phyloP scores from a whole-genome alignment of 306 rosid species.

The Crotalaria pallida region DNA sequence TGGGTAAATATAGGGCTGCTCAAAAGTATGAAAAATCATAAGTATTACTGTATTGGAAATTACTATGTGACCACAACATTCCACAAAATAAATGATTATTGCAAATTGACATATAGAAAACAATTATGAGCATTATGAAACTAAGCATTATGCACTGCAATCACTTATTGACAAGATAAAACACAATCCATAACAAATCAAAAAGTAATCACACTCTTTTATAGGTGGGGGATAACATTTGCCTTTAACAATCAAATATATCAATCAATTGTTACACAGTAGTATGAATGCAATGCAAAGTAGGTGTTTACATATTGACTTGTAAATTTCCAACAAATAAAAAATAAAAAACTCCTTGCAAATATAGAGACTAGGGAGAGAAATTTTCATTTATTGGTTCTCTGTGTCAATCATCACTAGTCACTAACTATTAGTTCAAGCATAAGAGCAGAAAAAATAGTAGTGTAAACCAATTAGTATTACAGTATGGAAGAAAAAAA shows the following conservation, averaged over 20 bases:
- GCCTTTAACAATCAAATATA: not conserved
- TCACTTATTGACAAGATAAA: not conserved
- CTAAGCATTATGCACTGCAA: no score
- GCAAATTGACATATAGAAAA: not conserved
- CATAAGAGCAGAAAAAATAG: not conserved
- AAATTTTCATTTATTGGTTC: not conserved
- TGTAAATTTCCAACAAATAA: not conserved
- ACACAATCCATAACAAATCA: not conserved
- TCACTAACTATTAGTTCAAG: not conserved
- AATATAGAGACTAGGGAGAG: not conserved
- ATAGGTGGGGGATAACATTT: not conserved
- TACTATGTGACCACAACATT: not conserved
- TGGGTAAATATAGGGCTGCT: constrained; percentile 84
- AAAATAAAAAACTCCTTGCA: not conserved
- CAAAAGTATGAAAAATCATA: not conserved
- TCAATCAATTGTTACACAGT: not conserved
- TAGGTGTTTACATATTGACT: not conserved
- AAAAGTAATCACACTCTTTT: not conserved
- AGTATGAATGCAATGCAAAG: not conserved
- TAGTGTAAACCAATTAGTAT: not conserved
- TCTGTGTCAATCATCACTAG: not conserved
- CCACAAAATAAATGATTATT: not conserved
- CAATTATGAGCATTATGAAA: not conserved
- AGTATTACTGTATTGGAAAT: not conserved
- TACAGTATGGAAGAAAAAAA: not conserved